phyloP scores from a whole-genome alignment of 2,329 filamentous ascomycete genomes.

The Ascochyta rabiei region DNA sequence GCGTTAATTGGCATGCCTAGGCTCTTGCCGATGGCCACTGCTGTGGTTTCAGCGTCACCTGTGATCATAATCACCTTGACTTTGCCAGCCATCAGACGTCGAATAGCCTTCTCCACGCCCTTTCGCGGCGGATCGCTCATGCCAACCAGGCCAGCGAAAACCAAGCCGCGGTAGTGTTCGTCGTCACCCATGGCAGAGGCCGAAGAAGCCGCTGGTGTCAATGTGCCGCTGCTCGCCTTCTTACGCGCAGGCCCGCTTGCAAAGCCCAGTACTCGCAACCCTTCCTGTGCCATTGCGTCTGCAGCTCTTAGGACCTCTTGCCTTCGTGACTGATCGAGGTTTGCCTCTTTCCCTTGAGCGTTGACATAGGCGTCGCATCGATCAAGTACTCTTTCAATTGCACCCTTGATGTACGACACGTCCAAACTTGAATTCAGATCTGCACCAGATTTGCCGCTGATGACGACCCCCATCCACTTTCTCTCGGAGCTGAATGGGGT shows the following conservation, averaged over 20 bases:
- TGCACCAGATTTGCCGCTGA: conserved; percentile 60
- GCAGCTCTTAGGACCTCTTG: conserved; percentile 79
- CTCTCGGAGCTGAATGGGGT: conserved; percentile 95
- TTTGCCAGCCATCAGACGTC: conserved; percentile 87
- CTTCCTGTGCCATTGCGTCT: conserved; percentile 84
- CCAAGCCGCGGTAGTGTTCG: conserved; percentile 79
- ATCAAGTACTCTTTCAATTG: conserved; percentile 82
- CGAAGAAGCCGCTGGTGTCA: conserved; percentile 33
- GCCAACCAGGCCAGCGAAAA: conserved; percentile 89
- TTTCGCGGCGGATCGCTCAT: conserved; percentile 97
- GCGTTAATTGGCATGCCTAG: conserved; percentile 87
- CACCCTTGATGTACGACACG: conserved; percentile 93
- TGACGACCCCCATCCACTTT: conserved; percentile 98
- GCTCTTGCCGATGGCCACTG: conserved; percentile 89
- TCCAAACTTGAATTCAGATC: conserved; percentile 67
- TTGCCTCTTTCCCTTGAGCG: conserved; percentile 82
- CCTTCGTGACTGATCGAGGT: conserved; percentile 76
- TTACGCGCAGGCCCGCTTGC: conserved; percentile 73
- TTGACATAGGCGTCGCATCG: conserved; percentile 92
- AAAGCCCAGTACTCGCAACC: conserved; percentile 89
- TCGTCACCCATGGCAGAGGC: conserved; percentile 59
- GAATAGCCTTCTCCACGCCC: conserved; percentile 86
- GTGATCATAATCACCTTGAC: conserved; percentile 99
- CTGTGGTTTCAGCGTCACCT: conserved; percentile 93
- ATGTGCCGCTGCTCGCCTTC: conserved; percentile 40